These are phyloP conservation scores for Tulasnella sp. DNA, from an alignment of 768 basidiomycete species.

Conservation along the genomic window DNA sequence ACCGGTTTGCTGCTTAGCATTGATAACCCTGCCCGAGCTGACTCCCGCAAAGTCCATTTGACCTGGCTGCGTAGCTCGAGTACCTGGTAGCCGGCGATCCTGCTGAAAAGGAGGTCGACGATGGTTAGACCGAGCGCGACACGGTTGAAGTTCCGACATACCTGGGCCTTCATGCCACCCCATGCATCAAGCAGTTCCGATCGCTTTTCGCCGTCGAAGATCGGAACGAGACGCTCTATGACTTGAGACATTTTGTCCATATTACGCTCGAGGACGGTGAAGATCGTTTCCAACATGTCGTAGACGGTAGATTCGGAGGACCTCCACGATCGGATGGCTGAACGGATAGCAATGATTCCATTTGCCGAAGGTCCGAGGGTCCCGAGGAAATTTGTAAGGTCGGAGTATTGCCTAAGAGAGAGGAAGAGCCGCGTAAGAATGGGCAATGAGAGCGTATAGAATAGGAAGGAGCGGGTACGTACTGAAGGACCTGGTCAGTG, in stretches of 20 bases:
- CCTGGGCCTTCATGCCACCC: slow-evolving; percentile 82
- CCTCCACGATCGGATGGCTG: slow-evolving; percentile 74
- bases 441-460: neutral
- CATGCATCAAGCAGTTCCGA: slow-evolving; percentile 67
- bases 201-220: slow-evolving; percentile 82
- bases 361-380: slow-evolving; percentile 50
- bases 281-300: slow-evolving; percentile 86
- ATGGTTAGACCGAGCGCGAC: neutral
- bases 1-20: slow-evolving; percentile 71
- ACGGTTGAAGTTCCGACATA: slow-evolving; percentile 34
- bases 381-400: slow-evolving; percentile 61
- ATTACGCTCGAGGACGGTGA: slow-evolving; percentile 64
- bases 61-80: slow-evolving; percentile 15
- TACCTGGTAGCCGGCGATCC: slow-evolving; percentile 36
- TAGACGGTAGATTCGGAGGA: slow-evolving; percentile 70
- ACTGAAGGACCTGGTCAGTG: neutral
- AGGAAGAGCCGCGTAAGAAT: neutral
- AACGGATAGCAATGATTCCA: slow-evolving; percentile 60
- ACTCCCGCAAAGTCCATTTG: slow-evolving; percentile 62
- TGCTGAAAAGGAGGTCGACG: slow-evolving; percentile 24
- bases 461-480: neutral
- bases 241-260: slow-evolving; percentile 72
- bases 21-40: slow-evolving; percentile 74
- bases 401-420: slow-evolving; percentile 55
- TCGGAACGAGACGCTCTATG: slow-evolving; percentile 66